Conservation (phyloP, 768 basidiomycete genomes). For the Thelephora aurantiotincta region DNA sequence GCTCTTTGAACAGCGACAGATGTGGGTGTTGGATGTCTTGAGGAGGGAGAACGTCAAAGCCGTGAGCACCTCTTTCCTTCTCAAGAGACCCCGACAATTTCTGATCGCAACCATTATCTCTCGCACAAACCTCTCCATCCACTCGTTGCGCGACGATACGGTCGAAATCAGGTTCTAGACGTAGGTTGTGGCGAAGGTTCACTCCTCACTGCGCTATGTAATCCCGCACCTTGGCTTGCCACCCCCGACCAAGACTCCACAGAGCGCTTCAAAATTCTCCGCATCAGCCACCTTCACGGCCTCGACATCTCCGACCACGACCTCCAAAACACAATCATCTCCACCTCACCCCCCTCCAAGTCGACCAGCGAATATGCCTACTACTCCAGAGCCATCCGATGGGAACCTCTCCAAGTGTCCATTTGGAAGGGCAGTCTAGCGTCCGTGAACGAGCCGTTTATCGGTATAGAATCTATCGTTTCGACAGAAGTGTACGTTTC, state of each 20-base stretch:
- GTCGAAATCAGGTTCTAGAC: conserved; percentile 49
- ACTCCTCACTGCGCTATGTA: conserved; percentile 52
- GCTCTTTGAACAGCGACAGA: conserved; percentile 14
- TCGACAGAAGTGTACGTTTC: conserved; percentile 65
- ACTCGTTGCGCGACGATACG: not conserved
- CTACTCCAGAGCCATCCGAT: conserved; percentile 25
- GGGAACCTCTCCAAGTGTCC: conserved; percentile 52
- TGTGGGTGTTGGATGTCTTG: conserved; percentile 17
- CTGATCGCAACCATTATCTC: not conserved
- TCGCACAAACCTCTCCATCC: not conserved
- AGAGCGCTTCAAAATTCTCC: conserved; percentile 7
- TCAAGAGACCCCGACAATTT: not conserved
- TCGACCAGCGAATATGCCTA: not conserved
- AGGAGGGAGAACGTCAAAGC: conserved; percentile 11
- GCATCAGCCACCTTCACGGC: conserved; percentile 29
- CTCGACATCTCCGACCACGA: conserved; percentile 47
- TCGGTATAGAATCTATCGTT: conserved; percentile 56
- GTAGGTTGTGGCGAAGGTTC: conserved; percentile 78
- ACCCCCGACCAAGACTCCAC: conserved; percentile 13
- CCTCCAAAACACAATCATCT: conserved; percentile 38
- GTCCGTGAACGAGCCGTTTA: conserved; percentile 48
- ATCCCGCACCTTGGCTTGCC: conserved; percentile 62
- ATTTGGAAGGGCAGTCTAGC: conserved; percentile 71
- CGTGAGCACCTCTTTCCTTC: conserved; percentile 4
- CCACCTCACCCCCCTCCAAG: conserved; percentile 26